Conservation (phyloP, 2,329 filamentous ascomycete genomes). For the Thielaviopsis musarum region DNA sequence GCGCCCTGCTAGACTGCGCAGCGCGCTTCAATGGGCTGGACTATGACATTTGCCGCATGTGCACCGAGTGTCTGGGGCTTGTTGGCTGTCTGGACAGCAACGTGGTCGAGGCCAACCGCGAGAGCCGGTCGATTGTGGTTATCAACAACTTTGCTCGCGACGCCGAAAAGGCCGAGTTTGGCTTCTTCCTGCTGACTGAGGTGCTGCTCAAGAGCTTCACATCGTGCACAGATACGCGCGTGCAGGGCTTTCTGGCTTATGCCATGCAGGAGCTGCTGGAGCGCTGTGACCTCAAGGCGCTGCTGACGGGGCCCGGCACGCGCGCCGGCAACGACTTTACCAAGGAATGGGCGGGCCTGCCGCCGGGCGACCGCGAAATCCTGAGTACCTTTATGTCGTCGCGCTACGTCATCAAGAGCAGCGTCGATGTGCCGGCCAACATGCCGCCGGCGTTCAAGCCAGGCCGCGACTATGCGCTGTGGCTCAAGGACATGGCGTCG, state of each 20-base stretch:
- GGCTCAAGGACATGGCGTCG: slow-evolving; percentile 65
- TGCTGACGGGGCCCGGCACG: slow-evolving; percentile 22
- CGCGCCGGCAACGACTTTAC: slow-evolving; percentile 42
- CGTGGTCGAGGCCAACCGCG: slow-evolving; percentile 61
- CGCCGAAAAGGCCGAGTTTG: slow-evolving; percentile 70
- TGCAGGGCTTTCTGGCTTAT: slow-evolving; percentile 84
- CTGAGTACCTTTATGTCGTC: slow-evolving; percentile 81
- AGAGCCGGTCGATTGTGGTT: slow-evolving; percentile 70
- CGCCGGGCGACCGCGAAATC: slow-evolving; percentile 61
- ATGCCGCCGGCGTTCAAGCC: slow-evolving; percentile 23
- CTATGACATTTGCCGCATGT: slow-evolving; percentile 50
- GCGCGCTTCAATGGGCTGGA: slow-evolving; percentile 60
- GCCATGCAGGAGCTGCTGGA: slow-evolving; percentile 84
- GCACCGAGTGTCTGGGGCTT: slow-evolving; percentile 68
- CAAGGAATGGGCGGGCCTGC: slow-evolving; percentile 60
- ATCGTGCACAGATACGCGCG: slow-evolving; percentile 70
- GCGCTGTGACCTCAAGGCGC: slow-evolving; percentile 52
- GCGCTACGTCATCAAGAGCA: slow-evolving; percentile 55
- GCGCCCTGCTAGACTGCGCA: slow-evolving; percentile 70
- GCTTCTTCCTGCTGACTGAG: slow-evolving; percentile 68
- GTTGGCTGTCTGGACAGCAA: slow-evolving; percentile 89
- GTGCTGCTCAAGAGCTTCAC: slow-evolving; percentile 83
- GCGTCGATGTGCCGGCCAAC: slow-evolving; percentile 34
- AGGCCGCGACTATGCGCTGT: slow-evolving; percentile 45
- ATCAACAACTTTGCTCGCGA: slow-evolving; percentile 68